These are phyloP conservation scores for Colletotrichum cuscutae DNA, from an alignment of 2,329 filamentous ascomycete genomes.

Conservation along the genomic window DNA sequence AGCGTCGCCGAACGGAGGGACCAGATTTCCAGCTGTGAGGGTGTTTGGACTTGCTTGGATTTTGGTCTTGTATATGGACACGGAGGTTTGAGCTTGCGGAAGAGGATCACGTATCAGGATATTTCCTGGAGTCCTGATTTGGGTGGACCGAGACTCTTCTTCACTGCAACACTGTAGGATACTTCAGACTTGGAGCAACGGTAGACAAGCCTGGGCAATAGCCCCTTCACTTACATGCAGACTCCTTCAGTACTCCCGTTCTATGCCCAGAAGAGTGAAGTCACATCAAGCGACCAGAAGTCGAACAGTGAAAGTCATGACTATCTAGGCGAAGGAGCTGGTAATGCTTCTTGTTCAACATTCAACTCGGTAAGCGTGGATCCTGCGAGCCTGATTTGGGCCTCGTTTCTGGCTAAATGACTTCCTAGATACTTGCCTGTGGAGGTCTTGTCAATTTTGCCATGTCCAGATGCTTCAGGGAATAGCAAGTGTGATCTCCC, in stretches of 20 bases:
- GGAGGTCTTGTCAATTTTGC: too few relatives aligned
- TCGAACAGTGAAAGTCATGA: neutral
- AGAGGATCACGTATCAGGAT: neutral
- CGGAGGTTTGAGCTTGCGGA: fast-evolving
- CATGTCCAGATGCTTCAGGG: too few relatives aligned
- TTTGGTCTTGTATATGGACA: neutral
- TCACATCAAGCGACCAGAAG: neutral
- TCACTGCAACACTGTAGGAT: neutral
- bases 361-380: too few relatives aligned
- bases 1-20: conserved; percentile 9
- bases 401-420: too few relatives aligned
- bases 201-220: neutral
- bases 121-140: neutral
- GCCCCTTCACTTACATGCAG: neutral
- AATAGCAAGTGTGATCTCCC: too few relatives aligned
- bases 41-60: neutral
- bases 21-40: neutral
- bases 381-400: too few relatives aligned
- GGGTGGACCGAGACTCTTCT: neutral
- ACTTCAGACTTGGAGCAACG: neutral
- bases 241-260: neutral
- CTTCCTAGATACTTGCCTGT: too few relatives aligned
- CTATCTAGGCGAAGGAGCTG: too few relatives aligned
- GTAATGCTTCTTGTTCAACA: too few relatives aligned
- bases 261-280: neutral